Percentiles rank a stretch among this genome's conserved stretches.
phyloP scores from a whole-genome alignment of 306 rosid species.

The Cicer yamashitae region DNA sequence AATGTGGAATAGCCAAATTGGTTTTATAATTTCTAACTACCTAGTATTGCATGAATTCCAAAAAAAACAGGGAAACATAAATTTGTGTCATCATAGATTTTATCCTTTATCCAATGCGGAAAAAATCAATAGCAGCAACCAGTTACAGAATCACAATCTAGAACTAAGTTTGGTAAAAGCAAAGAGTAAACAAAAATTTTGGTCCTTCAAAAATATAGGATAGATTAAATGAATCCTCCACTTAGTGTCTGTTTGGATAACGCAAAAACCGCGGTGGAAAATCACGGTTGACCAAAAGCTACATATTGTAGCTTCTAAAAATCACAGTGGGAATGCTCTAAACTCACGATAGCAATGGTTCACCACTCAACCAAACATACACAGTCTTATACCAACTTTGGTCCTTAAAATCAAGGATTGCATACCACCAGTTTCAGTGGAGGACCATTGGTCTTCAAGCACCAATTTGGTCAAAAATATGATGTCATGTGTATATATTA shows the following conservation, averaged over 20 bases:
- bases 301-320: too few relatives aligned
- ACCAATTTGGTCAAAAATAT: neutral
- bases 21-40: conserved; percentile 21
- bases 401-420: conserved; percentile 25
- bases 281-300: too few relatives aligned
- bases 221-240: neutral
- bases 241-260: neutral
- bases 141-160: neutral
- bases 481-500: neutral
- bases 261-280: too few relatives aligned
- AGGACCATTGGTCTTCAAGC: neutral
- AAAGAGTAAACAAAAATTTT: neutral
- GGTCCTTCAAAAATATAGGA: conserved; percentile 22
- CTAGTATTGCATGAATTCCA: conserved; percentile 21
- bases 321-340: too few relatives aligned
- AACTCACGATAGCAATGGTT: too few relatives aligned
- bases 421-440: neutral
- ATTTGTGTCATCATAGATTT: conserved; percentile 14
- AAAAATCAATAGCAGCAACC: conserved; percentile 23
- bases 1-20: conserved; percentile 36
- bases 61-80: conserved; percentile 21
- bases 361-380: too few relatives aligned
- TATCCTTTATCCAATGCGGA: neutral
- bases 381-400: neutral
- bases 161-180: neutral